These are phyloP conservation scores for Glarea lozoyensis DNA, from an alignment of 495 filamentous ascomycete genomes.

Conservation along the genomic window DNA sequence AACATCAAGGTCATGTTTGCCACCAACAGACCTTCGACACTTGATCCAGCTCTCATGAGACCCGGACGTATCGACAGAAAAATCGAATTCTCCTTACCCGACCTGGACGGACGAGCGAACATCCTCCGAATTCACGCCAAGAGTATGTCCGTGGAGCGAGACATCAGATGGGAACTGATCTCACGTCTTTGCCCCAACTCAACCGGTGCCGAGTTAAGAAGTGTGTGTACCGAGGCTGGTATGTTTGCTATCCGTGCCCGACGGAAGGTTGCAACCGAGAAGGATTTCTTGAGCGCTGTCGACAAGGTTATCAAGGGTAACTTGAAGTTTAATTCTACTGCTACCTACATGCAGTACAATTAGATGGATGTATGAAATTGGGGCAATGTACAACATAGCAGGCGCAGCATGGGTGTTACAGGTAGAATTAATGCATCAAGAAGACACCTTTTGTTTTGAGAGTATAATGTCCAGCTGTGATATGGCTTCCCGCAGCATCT, in stretches of 20 bases:
- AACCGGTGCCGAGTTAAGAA: conserved; percentile 87
- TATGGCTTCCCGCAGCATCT: too few species aligned
- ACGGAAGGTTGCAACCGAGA: conserved; percentile 97
- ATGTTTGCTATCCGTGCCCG: conserved; percentile 98
- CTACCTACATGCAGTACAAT: conserved; percentile 99
- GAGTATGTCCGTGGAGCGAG: conserved; percentile 98
- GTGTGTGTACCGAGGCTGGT: conserved; percentile 97
- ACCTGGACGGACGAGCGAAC: conserved; percentile 93
- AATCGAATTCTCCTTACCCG: conserved; percentile 95
- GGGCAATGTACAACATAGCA: conserved; percentile 21
- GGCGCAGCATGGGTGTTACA: conserved; percentile 21
- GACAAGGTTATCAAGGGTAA: conserved; percentile 99
- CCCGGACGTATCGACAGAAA: conserved; percentile 97
- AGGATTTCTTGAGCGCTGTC: conserved; percentile 95
- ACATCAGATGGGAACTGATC: conserved; percentile 98
- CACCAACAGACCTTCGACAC: conserved; percentile 90
- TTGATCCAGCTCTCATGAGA: conserved; percentile 94
- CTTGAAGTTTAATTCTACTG: conserved; percentile 98
- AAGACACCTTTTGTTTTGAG: too few species aligned
- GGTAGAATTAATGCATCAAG: conserved; percentile 20
- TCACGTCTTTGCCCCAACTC: conserved; percentile 93
- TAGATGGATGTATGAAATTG: conserved; percentile 34
- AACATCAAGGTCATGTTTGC: conserved; percentile 99
- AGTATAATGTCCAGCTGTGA: too few species aligned
- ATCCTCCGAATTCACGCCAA: conserved; percentile 98